Conservation (phyloP, 2,329 filamentous ascomycete species). For the Mycosphaerella sp. region DNA sequence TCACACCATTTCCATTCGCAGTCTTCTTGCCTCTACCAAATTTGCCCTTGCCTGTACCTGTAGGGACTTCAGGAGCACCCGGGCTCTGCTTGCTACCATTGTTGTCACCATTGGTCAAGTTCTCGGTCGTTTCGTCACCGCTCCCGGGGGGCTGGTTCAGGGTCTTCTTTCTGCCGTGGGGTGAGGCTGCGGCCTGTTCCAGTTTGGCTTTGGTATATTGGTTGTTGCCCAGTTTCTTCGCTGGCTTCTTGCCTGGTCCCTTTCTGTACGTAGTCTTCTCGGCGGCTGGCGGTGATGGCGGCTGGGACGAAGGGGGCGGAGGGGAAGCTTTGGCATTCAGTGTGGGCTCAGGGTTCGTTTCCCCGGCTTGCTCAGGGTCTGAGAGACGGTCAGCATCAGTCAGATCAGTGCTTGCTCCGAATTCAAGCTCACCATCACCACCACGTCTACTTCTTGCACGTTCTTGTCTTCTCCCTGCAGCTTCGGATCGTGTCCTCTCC, state of each 20-base stretch:
- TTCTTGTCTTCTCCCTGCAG: constrained; percentile 72
- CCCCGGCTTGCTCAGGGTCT: constrained; percentile 53
- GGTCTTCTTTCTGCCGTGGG: constrained; percentile 27
- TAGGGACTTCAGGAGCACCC: constrained; percentile 43
- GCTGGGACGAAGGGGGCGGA: constrained; percentile 39
- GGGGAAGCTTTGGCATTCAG: constrained; percentile 34
- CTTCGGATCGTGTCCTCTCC: constrained; percentile 66
- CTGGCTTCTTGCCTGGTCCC: constrained; percentile 48
- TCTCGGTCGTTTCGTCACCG: constrained; percentile 24
- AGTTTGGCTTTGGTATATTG: constrained; percentile 63
- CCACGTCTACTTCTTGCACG: constrained; percentile 71
- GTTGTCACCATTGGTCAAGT: constrained; percentile 38
- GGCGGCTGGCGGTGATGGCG: constrained; percentile 33
- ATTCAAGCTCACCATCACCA: constrained; percentile 60
- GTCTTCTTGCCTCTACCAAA: constrained; percentile 26
- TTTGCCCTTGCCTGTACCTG: constrained; percentile 33
- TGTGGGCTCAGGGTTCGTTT: constrained; percentile 52
- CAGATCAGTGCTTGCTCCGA: neutral
- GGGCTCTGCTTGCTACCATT: constrained; percentile 22
- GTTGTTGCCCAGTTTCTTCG: constrained; percentile 63
- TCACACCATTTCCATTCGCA: constrained; percentile 17
- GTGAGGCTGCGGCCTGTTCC: constrained; percentile 48
- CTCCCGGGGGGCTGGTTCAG: constrained; percentile 28
- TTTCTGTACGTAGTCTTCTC: constrained; percentile 54
- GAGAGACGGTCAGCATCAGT: constrained; percentile 4